Percentiles rank a stretch among this genome's conserved stretches.
Evolutionary conservation across 2,329 filamentous ascomycete genomes (phyloP).

Genomic region (Coleophoma cylindrospora): DNA sequence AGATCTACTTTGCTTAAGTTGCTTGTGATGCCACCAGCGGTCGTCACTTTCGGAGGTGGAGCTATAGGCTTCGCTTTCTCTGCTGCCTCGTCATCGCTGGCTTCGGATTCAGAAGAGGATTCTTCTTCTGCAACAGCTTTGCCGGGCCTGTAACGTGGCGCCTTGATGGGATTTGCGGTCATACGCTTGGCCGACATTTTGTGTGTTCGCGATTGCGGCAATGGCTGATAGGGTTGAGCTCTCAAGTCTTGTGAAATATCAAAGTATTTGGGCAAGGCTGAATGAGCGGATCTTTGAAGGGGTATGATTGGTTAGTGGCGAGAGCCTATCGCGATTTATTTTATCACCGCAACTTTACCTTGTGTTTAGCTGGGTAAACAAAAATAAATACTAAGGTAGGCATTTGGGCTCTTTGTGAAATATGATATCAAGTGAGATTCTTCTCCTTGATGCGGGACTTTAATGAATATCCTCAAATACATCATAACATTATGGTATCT

Average conservation of each 20-base stretch:
- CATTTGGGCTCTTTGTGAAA: not conserved
- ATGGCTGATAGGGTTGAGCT: too few relatives aligned
- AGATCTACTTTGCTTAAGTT: conserved; percentile 48
- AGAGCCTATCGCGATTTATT: too few relatives aligned
- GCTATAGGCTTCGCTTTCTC: conserved; percentile 32
- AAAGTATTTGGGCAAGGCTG: not conserved
- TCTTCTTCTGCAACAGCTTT: conserved; percentile 55
- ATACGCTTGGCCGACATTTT: conserved; percentile 73
- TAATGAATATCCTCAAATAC: not conserved
- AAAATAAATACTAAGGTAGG: not conserved
- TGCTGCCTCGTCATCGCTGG: conserved; percentile 37
- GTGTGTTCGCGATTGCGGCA: not conserved
- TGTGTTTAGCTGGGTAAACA: too few relatives aligned
- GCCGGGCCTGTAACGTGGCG: conserved; percentile 79
- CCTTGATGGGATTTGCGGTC: conserved; percentile 83
- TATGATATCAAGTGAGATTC: not conserved
- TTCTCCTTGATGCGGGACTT: not conserved
- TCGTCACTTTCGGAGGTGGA: conserved; percentile 52
- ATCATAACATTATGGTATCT: conserved; percentile 15
- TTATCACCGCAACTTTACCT: too few relatives aligned
- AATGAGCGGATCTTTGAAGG: not conserved
- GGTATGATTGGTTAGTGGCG: not conserved
- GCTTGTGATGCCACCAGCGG: conserved; percentile 51
- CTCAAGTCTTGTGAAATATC: too few relatives aligned
- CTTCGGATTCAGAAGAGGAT: conserved; percentile 41